A percentile compares a stretch with the other conserved stretches of the same genome.
Evolutionary conservation across 2,329 filamentous ascomycete species (phyloP).

Genomic region (Nothomitra cinnamomea): DNA sequence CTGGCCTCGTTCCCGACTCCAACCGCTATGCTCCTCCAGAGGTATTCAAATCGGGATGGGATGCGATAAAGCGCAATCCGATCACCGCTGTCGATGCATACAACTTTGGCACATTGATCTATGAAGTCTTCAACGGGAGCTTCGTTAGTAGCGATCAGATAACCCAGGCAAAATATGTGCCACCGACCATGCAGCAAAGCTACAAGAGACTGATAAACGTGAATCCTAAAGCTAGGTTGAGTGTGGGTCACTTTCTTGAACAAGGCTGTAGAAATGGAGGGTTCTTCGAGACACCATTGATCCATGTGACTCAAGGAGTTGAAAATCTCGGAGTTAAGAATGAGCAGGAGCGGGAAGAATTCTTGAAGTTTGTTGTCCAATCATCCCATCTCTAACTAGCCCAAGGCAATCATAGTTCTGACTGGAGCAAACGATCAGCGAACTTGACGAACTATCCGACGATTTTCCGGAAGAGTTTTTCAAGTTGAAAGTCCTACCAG

Average conservation of each 20-base stretch:
- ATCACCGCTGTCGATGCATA: conserved; percentile 75
- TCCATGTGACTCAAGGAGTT: conserved; percentile 81
- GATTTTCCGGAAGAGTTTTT: conserved; percentile 98
- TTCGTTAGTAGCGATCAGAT: conserved; percentile 64
- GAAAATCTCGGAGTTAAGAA: conserved; percentile 83
- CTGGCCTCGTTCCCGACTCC: conserved; percentile 72
- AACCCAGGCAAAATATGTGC: conserved; percentile 71
- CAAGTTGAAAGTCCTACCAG: conserved; percentile 89
- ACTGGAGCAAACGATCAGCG: conserved; percentile 23
- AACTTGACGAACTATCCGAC: conserved; percentile 72
- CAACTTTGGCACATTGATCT: conserved; percentile 67
- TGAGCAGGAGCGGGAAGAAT: conserved; percentile 66
- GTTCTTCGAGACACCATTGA: conserved; percentile 86
- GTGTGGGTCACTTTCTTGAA: conserved; percentile 71
- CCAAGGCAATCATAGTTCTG: not conserved
- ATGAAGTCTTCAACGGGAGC: conserved; percentile 80
- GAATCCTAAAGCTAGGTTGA: conserved; percentile 78
- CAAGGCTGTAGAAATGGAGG: conserved; percentile 67
- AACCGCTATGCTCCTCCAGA: conserved; percentile 77
- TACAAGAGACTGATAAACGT: conserved; percentile 81
- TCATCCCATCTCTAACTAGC: not conserved
- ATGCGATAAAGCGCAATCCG: conserved; percentile 67
- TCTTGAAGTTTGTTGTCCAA: conserved; percentile 44
- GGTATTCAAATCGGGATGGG: conserved; percentile 76
- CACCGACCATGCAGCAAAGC: conserved; percentile 72